Base-by-base conservation (phyloP, 441 rosid species). In the Manihot esculenta region DNA sequence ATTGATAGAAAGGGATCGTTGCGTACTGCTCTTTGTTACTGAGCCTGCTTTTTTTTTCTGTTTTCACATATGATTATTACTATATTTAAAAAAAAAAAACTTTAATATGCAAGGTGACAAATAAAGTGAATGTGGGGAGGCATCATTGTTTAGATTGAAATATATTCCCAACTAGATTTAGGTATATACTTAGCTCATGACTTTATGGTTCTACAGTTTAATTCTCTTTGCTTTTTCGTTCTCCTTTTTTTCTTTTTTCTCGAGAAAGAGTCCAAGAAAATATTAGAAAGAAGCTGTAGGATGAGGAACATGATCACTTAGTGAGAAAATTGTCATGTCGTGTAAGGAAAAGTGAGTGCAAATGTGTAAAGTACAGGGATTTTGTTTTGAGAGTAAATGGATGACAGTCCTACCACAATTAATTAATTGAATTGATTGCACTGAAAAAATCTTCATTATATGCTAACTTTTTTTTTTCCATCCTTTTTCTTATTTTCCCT, bases 281-380 rank as follows among this genome's bases (percentile, higher is more conserved):
- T 35, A 35, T 35, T 2, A 35, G 41, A 35, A 35, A 35, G 41
- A 42, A 66, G 75, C n/a, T n/a, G 75, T 63, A 55, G 70, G 78
- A 65, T 54, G 75, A 80, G 70, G 73, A 70, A 45, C 79, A 83
- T 87, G 90, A 89, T 83, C 78, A 81, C 81, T 64, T 72, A 85
- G 84, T 55, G 74, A 81, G 86, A 74, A 86, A 85, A 71, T 81
- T 84, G 87, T 88, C 89, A 84, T 80, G 84, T 88, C 81, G 57
- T 89, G 97, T 81, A 78, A 72, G 85, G 87, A 67, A 87, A 88
- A 90, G 88, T 74, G 83, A 85, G 81, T 74, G 89, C 90, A 87
- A 70, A 72, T 80, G 74, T 75, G 59, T 75, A 77, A n/a, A 74
- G 57, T 71, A 84, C 76, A 54, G 72, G 62, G 67, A 24, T 80